phyloP scores from a whole-genome alignment of 257 asterid genomes.

The Jacaranda mimosifolia region DNA sequence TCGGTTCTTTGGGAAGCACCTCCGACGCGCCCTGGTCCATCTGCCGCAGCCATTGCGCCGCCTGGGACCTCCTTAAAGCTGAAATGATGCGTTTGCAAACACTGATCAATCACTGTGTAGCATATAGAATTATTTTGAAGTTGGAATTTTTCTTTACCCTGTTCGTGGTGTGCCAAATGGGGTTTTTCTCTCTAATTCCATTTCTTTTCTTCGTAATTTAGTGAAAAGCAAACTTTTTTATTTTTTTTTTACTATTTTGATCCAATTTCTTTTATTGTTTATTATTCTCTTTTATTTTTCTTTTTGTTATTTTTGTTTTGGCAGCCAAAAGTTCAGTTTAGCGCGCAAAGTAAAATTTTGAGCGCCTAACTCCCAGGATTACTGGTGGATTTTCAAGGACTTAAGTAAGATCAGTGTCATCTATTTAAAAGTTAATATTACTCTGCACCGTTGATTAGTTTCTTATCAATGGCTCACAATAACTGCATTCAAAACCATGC shows the following conservation, averaged over 20 bases:
- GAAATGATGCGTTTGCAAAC: slow-evolving; percentile 26
- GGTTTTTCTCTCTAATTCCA: no score
- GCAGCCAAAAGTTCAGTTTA: neutral
- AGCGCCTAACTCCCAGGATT: neutral
- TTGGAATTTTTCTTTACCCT: no score
- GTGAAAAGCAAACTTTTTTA: no score
- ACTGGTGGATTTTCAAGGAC: neutral
- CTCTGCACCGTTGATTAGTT: slow-evolving; percentile 18
- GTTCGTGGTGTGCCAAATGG: neutral
- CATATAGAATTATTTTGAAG: neutral
- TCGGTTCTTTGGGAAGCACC: slow-evolving; percentile 70
- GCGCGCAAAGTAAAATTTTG: slow-evolving; percentile 38
- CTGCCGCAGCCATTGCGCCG: slow-evolving; percentile 86
- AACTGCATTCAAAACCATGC: neutral
- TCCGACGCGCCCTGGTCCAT: slow-evolving; percentile 82
- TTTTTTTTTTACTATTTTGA: no score
- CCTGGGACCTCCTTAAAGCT: slow-evolving; percentile 86
- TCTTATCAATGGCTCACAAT: slow-evolving; percentile 24
- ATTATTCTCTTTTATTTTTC: no score
- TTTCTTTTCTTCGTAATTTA: no score
- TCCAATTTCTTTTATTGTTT: neutral
- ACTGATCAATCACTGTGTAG: neutral
- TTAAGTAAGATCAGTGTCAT: neutral
- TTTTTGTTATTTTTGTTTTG: neutral
- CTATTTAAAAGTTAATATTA: no score